A percentile compares a stretch with the other conserved stretches of the same genome.
Evolutionary conservation across 2,329 filamentous ascomycete genomes (phyloP).

Genomic region (Pseudogymnoascus destructans): DNA sequence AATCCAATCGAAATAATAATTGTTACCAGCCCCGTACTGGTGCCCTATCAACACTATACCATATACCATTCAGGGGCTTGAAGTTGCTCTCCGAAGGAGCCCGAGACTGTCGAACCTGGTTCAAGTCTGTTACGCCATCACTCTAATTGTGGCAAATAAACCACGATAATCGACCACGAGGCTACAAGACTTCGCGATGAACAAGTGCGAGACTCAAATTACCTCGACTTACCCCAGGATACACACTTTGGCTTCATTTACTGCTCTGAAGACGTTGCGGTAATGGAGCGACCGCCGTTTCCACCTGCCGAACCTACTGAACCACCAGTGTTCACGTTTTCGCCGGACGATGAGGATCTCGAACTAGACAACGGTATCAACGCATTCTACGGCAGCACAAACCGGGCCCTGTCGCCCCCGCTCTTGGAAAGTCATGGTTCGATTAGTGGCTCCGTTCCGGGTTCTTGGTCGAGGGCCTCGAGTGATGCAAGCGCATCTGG

Average conservation of each 20-base stretch:
- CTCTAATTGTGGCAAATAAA: conserved; percentile 1
- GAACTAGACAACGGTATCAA: not conserved
- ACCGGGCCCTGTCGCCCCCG: conserved; percentile 17
- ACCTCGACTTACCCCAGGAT: not conserved
- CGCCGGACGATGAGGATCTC: not conserved
- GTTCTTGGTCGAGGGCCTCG: conserved; percentile 30
- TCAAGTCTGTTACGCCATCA: conserved; percentile 5
- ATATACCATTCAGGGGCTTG: not conserved
- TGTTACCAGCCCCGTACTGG: not conserved
- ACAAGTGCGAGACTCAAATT: not conserved
- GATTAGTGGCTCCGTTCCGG: conserved; percentile 22
- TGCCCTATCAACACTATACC: not conserved
- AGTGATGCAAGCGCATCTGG: conserved; percentile 25
- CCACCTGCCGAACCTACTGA: conserved; percentile 2
- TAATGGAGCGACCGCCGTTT: conserved; percentile 4
- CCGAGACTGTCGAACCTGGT: not conserved
- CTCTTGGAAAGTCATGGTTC: conserved; percentile 19
- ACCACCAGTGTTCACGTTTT: conserved; percentile 6
- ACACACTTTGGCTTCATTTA: not conserved
- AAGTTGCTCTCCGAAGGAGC: not conserved
- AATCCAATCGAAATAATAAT: not conserved
- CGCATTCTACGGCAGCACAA: conserved; percentile 12
- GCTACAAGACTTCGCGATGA: not conserved
- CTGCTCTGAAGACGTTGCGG: not conserved
- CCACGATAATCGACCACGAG: conserved; percentile 1